phyloP scores from a whole-genome alignment of 306 rosid genomes.

The Potentilla sterilis region DNA sequence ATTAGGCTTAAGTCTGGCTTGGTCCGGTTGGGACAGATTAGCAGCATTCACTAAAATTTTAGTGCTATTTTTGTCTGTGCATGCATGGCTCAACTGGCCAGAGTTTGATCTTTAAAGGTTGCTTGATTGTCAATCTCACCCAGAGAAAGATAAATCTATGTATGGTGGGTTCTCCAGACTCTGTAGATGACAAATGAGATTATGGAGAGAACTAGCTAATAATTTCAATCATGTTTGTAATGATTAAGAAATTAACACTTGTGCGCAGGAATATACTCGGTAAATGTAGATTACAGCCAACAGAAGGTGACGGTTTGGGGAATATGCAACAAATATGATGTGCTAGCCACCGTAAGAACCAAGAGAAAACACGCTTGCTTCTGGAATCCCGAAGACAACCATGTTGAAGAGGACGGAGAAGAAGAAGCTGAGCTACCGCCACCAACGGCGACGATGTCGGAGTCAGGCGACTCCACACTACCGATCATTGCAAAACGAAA shows the following conservation, averaged over 20 bases:
- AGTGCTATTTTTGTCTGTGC: too few relatives aligned
- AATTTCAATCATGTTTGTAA: too few relatives aligned
- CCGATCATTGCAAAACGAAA: not conserved
- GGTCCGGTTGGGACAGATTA: not conserved
- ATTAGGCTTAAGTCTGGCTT: not conserved
- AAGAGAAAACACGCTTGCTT: conserved; percentile 82
- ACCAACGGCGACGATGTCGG: not conserved
- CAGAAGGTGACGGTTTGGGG: conserved; percentile 93
- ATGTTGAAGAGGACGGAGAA: not conserved
- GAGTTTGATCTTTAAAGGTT: not conserved
- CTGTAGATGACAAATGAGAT: too few relatives aligned
- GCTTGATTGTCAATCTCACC: not conserved
- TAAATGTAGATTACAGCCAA: conserved; percentile 61
- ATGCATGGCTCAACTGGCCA: not conserved
- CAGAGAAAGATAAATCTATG: not conserved
- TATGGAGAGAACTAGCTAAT: too few relatives aligned
- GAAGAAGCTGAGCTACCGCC: not conserved
- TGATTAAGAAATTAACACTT: not conserved
- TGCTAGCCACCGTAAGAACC: conserved; percentile 52
- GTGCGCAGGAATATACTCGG: conserved; percentile 70
- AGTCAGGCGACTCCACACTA: not conserved
- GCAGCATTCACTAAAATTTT: too few relatives aligned
- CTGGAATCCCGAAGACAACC: conserved; percentile 63
- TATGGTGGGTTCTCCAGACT: too few relatives aligned
- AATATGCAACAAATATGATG: conserved; percentile 83